Evolutionary conservation across 2,329 filamentous ascomycete species (phyloP).

Genomic region (Coniochaeta ligniaria): DNA sequence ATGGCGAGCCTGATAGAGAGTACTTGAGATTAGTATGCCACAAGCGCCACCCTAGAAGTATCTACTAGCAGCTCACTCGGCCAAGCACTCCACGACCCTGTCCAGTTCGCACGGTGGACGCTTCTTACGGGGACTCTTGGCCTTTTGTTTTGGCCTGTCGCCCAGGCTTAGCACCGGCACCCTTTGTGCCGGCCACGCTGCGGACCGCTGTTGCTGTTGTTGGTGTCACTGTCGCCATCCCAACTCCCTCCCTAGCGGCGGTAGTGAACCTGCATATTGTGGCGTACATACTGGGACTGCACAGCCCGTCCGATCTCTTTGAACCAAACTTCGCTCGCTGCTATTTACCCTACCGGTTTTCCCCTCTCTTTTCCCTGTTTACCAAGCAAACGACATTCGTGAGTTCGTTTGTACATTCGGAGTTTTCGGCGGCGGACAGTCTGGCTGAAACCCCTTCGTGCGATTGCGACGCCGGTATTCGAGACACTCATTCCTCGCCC

Average conservation of each 20-base stretch:
- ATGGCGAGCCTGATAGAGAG: neutral
- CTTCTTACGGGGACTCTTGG: neutral
- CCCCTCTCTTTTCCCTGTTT: neutral
- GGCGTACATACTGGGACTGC: neutral
- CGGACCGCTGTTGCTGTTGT: neutral
- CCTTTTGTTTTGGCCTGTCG: neutral
- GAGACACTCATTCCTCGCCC: neutral
- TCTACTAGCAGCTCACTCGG: neutral
- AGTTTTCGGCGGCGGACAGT: neutral
- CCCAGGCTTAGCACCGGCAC: neutral
- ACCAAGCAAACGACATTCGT: neutral
- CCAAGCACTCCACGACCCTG: neutral
- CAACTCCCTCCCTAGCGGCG: neutral
- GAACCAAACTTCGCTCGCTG: neutral
- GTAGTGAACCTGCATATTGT: neutral
- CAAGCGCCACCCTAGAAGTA: neutral
- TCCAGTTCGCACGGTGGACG: neutral
- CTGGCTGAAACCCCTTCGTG: neutral
- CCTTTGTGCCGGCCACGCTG: neutral
- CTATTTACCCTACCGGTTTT: neutral
- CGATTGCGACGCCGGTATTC: neutral
- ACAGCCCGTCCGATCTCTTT: neutral
- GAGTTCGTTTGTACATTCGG: neutral
- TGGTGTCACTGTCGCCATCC: neutral
- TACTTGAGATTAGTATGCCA: neutral